phyloP scores from a whole-genome alignment of 1,284 basidiomycete genomes.

The Malassezia sp. region DNA sequence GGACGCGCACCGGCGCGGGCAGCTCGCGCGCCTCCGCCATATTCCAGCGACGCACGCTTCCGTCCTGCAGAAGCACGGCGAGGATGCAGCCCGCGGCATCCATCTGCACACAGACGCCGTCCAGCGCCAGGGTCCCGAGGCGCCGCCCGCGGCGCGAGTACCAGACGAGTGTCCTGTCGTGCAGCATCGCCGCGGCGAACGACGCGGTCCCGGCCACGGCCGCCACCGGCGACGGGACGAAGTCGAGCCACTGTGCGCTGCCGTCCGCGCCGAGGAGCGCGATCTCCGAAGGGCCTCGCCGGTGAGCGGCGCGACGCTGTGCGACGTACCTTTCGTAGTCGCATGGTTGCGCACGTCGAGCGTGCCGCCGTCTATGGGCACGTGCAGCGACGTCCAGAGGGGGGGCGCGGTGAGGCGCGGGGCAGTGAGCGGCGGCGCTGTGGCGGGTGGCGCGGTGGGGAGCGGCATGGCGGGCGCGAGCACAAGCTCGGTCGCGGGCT shows the following conservation, averaged over 20 bases:
- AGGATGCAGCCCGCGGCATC: constrained; percentile 25
- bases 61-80: constrained; percentile 27
- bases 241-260: constrained; percentile 63
- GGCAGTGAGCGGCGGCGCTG: too few relatives aligned
- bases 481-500: constrained; percentile 51
- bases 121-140: constrained; percentile 24
- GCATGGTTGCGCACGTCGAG: constrained; percentile 73
- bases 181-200: constrained; percentile 57
- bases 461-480: not conserved
- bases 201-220: constrained; percentile 56
- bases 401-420: constrained; percentile 17
- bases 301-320: too few relatives aligned
- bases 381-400: constrained; percentile 21
- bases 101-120: constrained; percentile 24
- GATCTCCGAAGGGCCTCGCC: constrained; percentile 58
- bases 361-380: constrained; percentile 52
- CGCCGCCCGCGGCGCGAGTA: constrained; percentile 32
- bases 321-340: too few relatives aligned
- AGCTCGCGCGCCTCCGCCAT: constrained; percentile 21
- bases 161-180: constrained; percentile 28
- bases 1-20: constrained; percentile 22
- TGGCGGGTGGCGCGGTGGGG: constrained; percentile 16
- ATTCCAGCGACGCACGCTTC: constrained; percentile 36
- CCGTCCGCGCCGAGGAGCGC: constrained; percentile 49
- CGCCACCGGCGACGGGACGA: constrained; percentile 61